Base-by-base conservation (phyloP, 1,139 yeast species). In the Geotrichum klebahnii region DNA sequence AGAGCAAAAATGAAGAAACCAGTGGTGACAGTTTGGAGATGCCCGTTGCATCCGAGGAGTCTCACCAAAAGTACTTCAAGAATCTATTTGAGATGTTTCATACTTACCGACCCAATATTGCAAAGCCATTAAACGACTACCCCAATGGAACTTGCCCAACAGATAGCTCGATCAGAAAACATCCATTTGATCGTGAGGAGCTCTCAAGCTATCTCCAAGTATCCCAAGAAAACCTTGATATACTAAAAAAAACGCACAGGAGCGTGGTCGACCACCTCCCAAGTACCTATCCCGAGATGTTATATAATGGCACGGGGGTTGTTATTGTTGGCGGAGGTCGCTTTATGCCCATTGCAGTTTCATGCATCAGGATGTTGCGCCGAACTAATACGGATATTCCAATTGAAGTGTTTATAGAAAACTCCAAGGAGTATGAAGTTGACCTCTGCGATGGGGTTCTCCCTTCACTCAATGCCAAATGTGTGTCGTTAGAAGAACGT, bases 281-380 rank as follows among this genome's bases (percentile, higher is more conserved):
- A 0, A 65, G 68, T 28, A 68, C 73, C 1, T 61, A 78, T 1
- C 65, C 65, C 2, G 45, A 52, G 17, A 59, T 59, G 4, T 43
- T 61, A n/a, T 66, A 62, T 52, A 43, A 55, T 9, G 90, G 90
- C 0, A 74, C 79, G 53, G 96, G 96, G 26, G 80, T 86, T 36
- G 95, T 86, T 1, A 82, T 80, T 60, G 90, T 84, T 33, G 92
- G 92, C 17, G 95, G 95, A 39, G 92, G 90, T 1, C 77, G 76
- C 57, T 84, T 81, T 69, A 82, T 84, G 61, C 82, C 94, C 76
- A 69, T 84, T 56, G 78, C 88, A 14, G 68, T 84, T 44, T 68
- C 84, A 24, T 80, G 92, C 1, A 75, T 87, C 54, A 77, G 79
- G 61, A 75, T 83, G 48, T 67, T 87, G 45, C 70, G 95, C 56